phyloP scores from a whole-genome alignment of 148 eudicot species.

The Linanthus parryae region DNA sequence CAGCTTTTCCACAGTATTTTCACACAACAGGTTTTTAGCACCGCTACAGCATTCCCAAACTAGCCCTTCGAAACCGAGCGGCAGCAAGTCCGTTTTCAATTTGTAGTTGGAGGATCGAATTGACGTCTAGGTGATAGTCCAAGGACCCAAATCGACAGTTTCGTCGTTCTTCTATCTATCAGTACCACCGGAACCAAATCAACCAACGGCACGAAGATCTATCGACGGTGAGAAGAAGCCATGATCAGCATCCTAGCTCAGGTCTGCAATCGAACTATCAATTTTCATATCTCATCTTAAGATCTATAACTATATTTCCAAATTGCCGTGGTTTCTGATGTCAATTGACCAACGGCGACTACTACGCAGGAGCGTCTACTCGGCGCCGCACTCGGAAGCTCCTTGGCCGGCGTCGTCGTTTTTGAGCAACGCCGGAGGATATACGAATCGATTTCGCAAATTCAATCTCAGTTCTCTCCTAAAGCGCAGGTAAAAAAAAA shows the following conservation, averaged over 20 bases:
- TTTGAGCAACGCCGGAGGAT: slow-evolving; percentile 53
- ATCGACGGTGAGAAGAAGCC: slow-evolving; percentile 1
- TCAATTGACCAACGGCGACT: not conserved
- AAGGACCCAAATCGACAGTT: too few relatives aligned
- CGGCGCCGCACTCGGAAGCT: slow-evolving; percentile 55
- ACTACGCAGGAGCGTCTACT: slow-evolving; percentile 66
- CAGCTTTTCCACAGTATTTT: too few relatives aligned
- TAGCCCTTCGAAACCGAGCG: too few relatives aligned
- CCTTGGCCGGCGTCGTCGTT: slow-evolving; percentile 28
- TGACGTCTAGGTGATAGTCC: too few relatives aligned
- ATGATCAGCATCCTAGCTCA: slow-evolving; percentile 79
- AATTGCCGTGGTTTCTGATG: not conserved
- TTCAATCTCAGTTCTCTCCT: slow-evolving; percentile 26
- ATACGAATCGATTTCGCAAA: slow-evolving; percentile 40
- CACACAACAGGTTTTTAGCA: too few relatives aligned
- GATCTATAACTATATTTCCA: not conserved
- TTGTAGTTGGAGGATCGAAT: too few relatives aligned
- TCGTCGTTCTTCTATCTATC: too few relatives aligned
- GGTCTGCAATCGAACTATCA: slow-evolving; percentile 18
- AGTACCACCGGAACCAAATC: too few relatives aligned
- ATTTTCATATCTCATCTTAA: not conserved
- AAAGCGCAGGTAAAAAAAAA: slow-evolving; percentile 28
- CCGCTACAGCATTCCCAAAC: too few relatives aligned
- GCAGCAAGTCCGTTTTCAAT: too few relatives aligned
- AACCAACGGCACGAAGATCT: too few relatives aligned